Evolutionary conservation across 345 rosid species (phyloP).

Genomic region (Excoecaria cochinchinensis): DNA sequence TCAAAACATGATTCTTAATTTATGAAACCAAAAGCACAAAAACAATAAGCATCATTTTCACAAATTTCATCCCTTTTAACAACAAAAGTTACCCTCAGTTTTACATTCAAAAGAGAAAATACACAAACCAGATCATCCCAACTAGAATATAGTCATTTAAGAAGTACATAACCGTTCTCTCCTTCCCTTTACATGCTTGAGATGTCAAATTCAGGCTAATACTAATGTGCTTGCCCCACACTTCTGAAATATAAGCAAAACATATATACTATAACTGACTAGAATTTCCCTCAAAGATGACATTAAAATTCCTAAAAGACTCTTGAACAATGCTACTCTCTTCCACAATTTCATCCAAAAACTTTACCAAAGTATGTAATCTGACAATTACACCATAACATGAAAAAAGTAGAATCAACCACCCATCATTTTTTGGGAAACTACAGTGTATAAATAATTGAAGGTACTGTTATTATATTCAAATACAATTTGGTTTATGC

Average conservation of each 20-base stretch:
- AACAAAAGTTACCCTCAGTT: background rate
- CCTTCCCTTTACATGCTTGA: background rate
- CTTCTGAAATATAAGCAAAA: background rate
- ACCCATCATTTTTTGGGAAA: background rate
- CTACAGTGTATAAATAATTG: no score
- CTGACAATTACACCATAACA: background rate
- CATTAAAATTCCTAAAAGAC: background rate
- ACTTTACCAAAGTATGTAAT: background rate
- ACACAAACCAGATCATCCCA: background rate
- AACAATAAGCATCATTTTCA: background rate
- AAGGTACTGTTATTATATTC: background rate
- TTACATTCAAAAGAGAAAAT: background rate
- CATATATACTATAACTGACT: background rate
- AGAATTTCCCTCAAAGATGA: background rate
- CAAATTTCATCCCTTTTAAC: background rate
- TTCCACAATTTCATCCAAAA: background rate
- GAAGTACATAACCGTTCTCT: background rate
- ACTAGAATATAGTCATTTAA: background rate
- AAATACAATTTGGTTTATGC: background rate
- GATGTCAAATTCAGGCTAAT: background rate
- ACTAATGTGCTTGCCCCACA: background rate
- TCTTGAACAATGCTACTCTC: background rate
- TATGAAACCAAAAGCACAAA: constrained; percentile 45
- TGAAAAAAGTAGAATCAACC: background rate
- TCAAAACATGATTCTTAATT: constrained; percentile 73